Percentiles rank a stretch among this genome's conserved stretches.
phyloP scores from a whole-genome alignment of 257 asterid species.

The Solanum sparsipilum region DNA sequence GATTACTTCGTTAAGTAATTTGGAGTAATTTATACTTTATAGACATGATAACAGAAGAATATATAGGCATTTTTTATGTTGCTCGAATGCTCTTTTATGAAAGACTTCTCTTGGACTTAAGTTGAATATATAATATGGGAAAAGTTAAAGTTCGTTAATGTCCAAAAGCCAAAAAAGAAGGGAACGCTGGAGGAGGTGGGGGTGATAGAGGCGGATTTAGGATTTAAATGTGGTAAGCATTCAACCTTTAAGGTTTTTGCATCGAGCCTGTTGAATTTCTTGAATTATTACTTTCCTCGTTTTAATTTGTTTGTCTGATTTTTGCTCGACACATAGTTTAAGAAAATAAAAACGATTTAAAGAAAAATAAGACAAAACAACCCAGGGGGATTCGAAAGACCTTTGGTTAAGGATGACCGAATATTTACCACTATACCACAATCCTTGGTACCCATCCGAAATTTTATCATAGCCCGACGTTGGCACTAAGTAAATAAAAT shows the following conservation, averaged over 20 bases:
- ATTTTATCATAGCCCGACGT: neutral
- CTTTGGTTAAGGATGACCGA: neutral
- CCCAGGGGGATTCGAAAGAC: neutral
- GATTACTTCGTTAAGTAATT: neutral
- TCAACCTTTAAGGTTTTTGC: neutral
- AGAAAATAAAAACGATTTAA: no score
- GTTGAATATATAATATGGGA: neutral
- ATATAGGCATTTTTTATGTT: neutral
- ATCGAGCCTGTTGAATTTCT: neutral
- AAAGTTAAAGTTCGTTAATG: neutral
- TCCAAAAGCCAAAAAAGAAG: neutral
- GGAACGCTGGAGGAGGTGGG: neutral
- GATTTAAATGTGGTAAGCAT: neutral
- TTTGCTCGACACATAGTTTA: no score
- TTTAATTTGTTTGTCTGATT: no score
- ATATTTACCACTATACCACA: neutral
- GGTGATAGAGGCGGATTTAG: neutral
- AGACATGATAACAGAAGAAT: neutral
- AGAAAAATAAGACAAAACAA: neutral
- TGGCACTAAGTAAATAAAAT: neutral
- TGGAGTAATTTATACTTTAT: neutral
- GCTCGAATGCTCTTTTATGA: neutral
- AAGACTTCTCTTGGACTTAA: neutral
- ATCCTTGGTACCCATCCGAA: neutral
- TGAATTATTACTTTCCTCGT: neutral